phyloP scores from a whole-genome alignment of 192 early-diverging fungal species.

The Dispira simplex region DNA sequence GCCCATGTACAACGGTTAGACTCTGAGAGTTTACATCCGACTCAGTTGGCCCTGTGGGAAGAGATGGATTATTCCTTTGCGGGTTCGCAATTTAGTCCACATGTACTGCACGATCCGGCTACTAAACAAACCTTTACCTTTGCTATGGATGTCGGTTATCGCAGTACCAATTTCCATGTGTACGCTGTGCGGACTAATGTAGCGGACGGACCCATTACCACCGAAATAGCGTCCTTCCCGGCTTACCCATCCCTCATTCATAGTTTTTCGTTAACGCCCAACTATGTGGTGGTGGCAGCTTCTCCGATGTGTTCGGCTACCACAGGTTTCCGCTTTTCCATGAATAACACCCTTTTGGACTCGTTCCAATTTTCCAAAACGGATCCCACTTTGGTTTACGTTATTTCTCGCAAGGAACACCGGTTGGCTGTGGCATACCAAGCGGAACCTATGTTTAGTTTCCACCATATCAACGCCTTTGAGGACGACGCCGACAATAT shows the following conservation, averaged over 20 bases:
- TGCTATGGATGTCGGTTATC: slow-evolving; percentile 51
- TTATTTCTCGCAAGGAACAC: slow-evolving; percentile 52
- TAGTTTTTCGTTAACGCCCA: slow-evolving; percentile 55
- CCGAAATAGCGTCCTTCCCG: slow-evolving; percentile 38
- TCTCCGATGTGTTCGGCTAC: slow-evolving; percentile 43
- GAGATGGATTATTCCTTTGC: slow-evolving; percentile 45
- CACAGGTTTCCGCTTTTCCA: slow-evolving; percentile 48
- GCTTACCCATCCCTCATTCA: slow-evolving; percentile 56
- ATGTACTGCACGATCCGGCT: slow-evolving; percentile 46
- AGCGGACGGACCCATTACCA: slow-evolving; percentile 30
- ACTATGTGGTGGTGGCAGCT: slow-evolving; percentile 54
- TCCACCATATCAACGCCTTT: slow-evolving; percentile 62
- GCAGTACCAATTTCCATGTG: slow-evolving; percentile 49
- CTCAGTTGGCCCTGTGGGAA: slow-evolving; percentile 37
- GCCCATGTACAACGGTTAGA: slow-evolving; percentile 54
- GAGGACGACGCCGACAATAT: slow-evolving; percentile 46
- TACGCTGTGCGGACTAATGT: slow-evolving; percentile 41
- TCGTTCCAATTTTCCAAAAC: slow-evolving; percentile 43
- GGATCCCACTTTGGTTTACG: slow-evolving; percentile 47
- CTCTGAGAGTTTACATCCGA: slow-evolving; percentile 43
- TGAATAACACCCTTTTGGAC: slow-evolving; percentile 55
- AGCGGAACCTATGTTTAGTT: slow-evolving; percentile 37
- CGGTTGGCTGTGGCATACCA: slow-evolving; percentile 52
- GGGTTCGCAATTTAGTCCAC: slow-evolving; percentile 47
- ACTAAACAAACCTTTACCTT: slow-evolving; percentile 65